Conservation (phyloP, 495 filamentous ascomycete genomes). For the Neurospora sp. region DNA sequence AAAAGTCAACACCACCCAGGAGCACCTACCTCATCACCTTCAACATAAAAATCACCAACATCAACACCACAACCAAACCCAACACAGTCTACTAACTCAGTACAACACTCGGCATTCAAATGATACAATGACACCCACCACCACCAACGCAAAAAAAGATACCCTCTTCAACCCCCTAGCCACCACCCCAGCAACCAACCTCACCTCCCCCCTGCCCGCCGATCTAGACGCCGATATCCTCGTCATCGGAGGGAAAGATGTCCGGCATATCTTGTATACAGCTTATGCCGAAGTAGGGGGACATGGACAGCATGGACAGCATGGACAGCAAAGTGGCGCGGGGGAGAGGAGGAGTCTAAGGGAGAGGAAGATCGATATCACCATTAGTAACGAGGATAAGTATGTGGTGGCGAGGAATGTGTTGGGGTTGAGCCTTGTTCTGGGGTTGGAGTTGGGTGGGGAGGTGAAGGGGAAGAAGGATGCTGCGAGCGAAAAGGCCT, state of each 20-base stretch:
- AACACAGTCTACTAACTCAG: no score
- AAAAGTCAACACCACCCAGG: no score
- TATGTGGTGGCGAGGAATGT: constrained; percentile 44
- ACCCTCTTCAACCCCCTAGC: constrained; percentile 37
- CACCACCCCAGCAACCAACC: constrained; percentile 39
- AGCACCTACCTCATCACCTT: no score
- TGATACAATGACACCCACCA: background rate
- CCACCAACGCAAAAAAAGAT: background rate
- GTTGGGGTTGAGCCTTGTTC: constrained; percentile 35
- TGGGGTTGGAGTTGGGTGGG: constrained; percentile 17
- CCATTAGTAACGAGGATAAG: constrained; percentile 40
- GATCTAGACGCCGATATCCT: constrained; percentile 39
- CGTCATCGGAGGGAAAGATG: constrained; percentile 43
- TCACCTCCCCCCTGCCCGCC: constrained; percentile 38
- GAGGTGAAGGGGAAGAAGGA: background rate
- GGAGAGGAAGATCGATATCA: constrained; percentile 22
- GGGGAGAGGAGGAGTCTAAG: background rate
- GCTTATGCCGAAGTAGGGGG: constrained; percentile 19
- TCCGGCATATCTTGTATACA: constrained; percentile 42
- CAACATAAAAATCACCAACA: background rate
- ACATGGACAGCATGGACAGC: background rate
- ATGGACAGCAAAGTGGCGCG: background rate
- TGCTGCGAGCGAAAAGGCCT: background rate
- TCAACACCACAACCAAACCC: background rate
- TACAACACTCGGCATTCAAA: background rate